phyloP scores from a whole-genome alignment of 2,329 filamentous ascomycete genomes.

The Ilyonectria sp. region DNA sequence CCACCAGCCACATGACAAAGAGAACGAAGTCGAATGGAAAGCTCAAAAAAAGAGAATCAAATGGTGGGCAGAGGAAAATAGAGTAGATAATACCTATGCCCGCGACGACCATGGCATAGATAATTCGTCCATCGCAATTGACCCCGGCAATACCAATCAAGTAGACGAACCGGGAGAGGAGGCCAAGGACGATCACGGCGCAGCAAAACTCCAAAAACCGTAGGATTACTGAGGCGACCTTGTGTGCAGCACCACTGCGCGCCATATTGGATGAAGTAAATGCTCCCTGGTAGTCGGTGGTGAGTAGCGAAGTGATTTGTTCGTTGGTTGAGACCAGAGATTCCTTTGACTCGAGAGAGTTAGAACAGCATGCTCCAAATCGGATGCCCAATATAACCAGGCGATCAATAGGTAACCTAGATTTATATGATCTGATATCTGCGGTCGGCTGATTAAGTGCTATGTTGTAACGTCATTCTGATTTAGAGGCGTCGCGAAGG shows the following conservation, averaged over 20 bases:
- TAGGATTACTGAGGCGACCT: conserved; percentile 37
- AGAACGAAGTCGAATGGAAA: conserved; percentile 48
- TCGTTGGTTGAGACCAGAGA: background rate
- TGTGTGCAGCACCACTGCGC: conserved; percentile 26
- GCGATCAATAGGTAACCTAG: background rate
- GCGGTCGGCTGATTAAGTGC: background rate
- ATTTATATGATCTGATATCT: no score
- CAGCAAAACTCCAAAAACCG: conserved; percentile 38
- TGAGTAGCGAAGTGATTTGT: background rate
- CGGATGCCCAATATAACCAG: background rate
- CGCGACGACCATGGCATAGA: conserved; percentile 47
- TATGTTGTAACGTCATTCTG: conserved; percentile 10
- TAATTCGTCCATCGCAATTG: conserved; percentile 35
- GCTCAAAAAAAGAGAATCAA: conserved; percentile 40
- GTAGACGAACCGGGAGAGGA: conserved; percentile 43
- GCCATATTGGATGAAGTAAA: background rate
- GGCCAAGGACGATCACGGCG: conserved; percentile 45
- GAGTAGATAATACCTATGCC: conserved; percentile 48
- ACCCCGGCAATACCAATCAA: conserved; percentile 28
- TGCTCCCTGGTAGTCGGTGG: no score
- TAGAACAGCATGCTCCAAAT: background rate
- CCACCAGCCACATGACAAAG: conserved; percentile 49
- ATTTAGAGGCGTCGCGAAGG: conserved; percentile 9
- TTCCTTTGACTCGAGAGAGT: background rate
- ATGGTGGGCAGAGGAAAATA: conserved; percentile 40